Evolutionary conservation across 768 basidiomycete species (phyloP), one percentile per base, ranked within the genome.

Genomic region (Suillus spraguei): DNA sequence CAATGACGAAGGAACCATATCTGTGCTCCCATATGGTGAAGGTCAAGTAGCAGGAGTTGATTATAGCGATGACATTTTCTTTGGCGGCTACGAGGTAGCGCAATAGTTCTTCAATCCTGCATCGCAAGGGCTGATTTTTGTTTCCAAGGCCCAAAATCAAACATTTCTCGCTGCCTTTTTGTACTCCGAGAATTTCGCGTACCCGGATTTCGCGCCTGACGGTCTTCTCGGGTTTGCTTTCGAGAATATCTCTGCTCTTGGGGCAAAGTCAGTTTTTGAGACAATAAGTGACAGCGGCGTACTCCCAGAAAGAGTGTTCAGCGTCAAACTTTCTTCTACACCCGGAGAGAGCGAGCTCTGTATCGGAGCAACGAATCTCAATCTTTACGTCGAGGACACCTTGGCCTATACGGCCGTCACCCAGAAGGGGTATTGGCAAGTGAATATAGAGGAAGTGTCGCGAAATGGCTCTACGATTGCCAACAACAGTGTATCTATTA

Each of bases 361-460:
- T 64, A 72, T 90, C 54, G 87, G 87, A 35, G 87, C 85, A 39
- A 77, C 78, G 5, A 79, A 90, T 70, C 65, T 66, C 5, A 64
- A 68, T 16, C 71, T 81, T 63, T 87, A 82, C 72, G 80, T 79
- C 17, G 83, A 81, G 13, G 67, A 69, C 4, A 71, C 67, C 7
- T 74, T 86, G 69, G 80, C 80, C 16, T 81, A 79, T 36, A 46
- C 71, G 36, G 50, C 68, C 1, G 74, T 81, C 4, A 73, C 72
- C n/a, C 33, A 70, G 9, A 49, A 67, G 59, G 77, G 67, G 14
- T 80, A 71, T 66, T 81, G 80, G 79, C 77, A 82, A 64, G 70
- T 81, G 28, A 70, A 62, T 5, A 33, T 80, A 59, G 74, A 76
- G 28, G 68, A 68, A 13, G 62, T 80, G 32, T 52, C 42, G 33